phyloP scores from a whole-genome alignment of 352 stramenopile species.

The Blastocystis sp. region DNA sequence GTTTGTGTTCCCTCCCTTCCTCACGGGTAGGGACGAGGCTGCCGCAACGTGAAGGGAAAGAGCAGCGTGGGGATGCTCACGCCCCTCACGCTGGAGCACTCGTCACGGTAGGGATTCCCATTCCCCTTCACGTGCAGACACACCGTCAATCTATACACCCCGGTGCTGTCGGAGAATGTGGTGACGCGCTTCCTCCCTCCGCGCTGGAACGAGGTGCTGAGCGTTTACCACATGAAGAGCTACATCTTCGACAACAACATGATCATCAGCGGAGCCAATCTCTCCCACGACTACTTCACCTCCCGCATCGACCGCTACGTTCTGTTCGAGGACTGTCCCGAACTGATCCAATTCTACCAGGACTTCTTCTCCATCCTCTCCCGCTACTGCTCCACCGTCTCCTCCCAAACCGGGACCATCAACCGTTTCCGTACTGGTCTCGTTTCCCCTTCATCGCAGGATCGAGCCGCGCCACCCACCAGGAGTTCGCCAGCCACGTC shows the following conservation, averaged over 20 bases:
- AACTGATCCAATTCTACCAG: constrained; percentile 77
- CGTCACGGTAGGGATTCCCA: neutral
- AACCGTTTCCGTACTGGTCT: constrained; percentile 5
- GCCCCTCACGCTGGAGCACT: constrained; percentile 11
- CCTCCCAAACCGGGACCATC: neutral
- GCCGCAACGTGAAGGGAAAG: constrained; percentile 38
- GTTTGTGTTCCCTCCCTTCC: neutral
- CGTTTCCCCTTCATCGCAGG: neutral
- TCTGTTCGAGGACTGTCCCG: constrained; percentile 75
- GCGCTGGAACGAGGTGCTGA: constrained; percentile 78
- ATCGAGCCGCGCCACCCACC: constrained; percentile 5
- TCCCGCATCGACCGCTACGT: constrained; percentile 81
- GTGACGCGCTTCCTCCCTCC: constrained; percentile 76
- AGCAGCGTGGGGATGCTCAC: constrained; percentile 28
- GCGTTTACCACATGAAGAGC: constrained; percentile 80
- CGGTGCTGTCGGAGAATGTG: constrained; percentile 39
- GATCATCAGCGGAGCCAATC: constrained; percentile 80
- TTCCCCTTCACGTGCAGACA: neutral
- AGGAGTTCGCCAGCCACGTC: constrained; percentile 2
- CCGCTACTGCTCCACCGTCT: constrained; percentile 28
- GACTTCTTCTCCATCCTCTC: constrained; percentile 58
- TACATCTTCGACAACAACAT: constrained; percentile 81
- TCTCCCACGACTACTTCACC: constrained; percentile 82
- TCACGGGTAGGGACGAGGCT: constrained; percentile 31
- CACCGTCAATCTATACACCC: constrained; percentile 33